Percentiles rank a stretch among this genome's conserved stretches.
Conservation (phyloP, 1,284 basidiomycete species). For the Malassezia obtusa region DNA sequence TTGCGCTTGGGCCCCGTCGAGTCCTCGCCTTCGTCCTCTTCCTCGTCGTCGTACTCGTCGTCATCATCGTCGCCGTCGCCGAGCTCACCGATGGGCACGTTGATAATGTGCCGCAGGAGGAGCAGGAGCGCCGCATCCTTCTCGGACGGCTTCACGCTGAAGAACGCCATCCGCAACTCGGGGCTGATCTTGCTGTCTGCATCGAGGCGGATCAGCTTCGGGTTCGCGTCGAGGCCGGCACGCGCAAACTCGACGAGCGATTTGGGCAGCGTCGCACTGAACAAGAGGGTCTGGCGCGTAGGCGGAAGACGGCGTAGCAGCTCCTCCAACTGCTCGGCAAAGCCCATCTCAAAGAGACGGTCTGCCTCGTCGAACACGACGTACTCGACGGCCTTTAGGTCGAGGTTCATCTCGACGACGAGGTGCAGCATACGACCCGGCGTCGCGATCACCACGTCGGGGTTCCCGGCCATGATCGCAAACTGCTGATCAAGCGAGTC, state of each 20-base stretch:
- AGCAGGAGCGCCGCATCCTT: conserved; percentile 85
- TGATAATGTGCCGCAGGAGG: conserved; percentile 76
- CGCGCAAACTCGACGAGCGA: conserved; percentile 94
- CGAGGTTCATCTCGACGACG: conserved; percentile 91
- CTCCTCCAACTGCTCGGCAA: conserved; percentile 80
- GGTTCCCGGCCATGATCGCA: conserved; percentile 83
- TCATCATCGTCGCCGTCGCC: conserved; percentile 40
- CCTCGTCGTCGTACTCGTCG: conserved; percentile 32
- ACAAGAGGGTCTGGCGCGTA: conserved; percentile 79
- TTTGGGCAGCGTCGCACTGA: conserved; percentile 92
- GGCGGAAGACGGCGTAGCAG: conserved; percentile 77
- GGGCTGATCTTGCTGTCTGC: conserved; percentile 89
- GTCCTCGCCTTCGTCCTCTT: conserved; percentile 24
- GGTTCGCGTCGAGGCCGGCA: conserved; percentile 76
- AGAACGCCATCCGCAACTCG: conserved; percentile 87
- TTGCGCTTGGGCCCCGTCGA: conserved; percentile 22
- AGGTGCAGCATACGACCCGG: conserved; percentile 93
- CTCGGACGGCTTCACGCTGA: conserved; percentile 81
- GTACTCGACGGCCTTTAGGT: conserved; percentile 76
- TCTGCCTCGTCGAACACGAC: conserved; percentile 98
- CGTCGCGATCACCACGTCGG: conserved; percentile 63
- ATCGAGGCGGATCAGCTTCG: conserved; percentile 86
- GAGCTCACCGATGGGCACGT: conserved; percentile 57
- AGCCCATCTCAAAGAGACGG: conserved; percentile 93
- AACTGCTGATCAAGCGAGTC: conserved; percentile 95